phyloP scores from a whole-genome alignment of 2,329 filamentous ascomycete species.

The Xylaria multiplex region DNA sequence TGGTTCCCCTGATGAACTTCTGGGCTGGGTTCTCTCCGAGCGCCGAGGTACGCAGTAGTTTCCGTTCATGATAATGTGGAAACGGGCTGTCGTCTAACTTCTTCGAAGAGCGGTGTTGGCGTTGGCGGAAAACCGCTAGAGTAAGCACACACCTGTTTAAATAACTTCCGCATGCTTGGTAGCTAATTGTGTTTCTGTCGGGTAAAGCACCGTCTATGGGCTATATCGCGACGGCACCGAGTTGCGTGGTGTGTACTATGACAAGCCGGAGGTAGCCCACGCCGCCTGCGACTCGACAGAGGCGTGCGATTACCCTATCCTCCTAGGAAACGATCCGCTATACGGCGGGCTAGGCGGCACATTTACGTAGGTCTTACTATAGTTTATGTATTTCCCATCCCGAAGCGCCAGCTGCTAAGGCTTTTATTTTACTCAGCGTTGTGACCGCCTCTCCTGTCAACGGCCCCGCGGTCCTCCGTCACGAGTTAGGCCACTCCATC shows the following conservation, averaged over 20 bases:
- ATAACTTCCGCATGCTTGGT: not conserved
- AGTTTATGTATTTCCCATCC: not conserved
- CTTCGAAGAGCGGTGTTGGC: conserved; percentile 45
- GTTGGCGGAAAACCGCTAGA: conserved; percentile 44
- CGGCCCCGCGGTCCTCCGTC: conserved; percentile 46
- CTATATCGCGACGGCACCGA: conserved; percentile 49
- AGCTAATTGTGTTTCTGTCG: not conserved
- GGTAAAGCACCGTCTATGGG: conserved; percentile 47
- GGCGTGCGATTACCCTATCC: conserved; percentile 48
- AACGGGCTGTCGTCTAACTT: conserved; percentile 6
- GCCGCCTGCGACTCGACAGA: conserved; percentile 48
- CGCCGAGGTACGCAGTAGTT: conserved; percentile 39
- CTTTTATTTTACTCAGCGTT: conserved; percentile 34
- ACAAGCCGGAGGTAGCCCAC: conserved; percentile 46
- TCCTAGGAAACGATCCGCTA: conserved; percentile 47
- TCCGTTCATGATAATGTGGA: conserved; percentile 15
- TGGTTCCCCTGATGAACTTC: conserved; percentile 47
- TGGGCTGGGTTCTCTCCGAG: conserved; percentile 48
- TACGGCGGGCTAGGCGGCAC: conserved; percentile 48
- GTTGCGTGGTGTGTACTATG: conserved; percentile 48
- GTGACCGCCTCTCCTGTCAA: conserved; percentile 45
- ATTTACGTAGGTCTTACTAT: conserved; percentile 44
- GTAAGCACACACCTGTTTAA: conserved; percentile 34
- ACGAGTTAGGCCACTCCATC: conserved; percentile 49
- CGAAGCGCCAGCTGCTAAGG: not conserved